phyloP scores from a whole-genome alignment of 1,284 basidiomycete genomes.

The Chalciporus sp. region DNA sequence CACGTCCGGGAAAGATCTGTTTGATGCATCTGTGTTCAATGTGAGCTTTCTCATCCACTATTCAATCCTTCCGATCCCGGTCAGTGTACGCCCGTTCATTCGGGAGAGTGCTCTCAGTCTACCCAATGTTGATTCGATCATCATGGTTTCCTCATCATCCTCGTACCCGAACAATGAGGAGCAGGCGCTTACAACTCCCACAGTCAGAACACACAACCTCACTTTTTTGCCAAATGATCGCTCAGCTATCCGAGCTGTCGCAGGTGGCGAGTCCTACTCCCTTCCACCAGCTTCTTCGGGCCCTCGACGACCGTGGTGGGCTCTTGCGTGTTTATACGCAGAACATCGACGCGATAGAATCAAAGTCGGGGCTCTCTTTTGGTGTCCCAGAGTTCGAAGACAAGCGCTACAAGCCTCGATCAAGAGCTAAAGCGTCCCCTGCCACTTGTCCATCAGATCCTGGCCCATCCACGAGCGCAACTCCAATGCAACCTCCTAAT shows the following conservation, averaged over 20 bases:
- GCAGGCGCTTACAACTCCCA: slow-evolving; percentile 23
- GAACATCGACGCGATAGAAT: slow-evolving; percentile 91
- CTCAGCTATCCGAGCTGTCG: slow-evolving; percentile 76
- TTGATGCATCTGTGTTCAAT: slow-evolving; percentile 88
- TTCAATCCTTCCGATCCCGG: background rate
- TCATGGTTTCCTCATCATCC: slow-evolving; percentile 2
- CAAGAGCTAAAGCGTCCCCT: slow-evolving; percentile 39
- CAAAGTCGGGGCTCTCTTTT: slow-evolving; percentile 81
- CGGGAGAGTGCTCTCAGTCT: background rate
- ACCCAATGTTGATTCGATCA: background rate
- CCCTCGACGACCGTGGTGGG: slow-evolving; percentile 75
- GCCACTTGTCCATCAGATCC: slow-evolving; percentile 18
- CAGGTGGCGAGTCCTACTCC: slow-evolving; percentile 76
- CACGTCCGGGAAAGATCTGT: slow-evolving; percentile 84
- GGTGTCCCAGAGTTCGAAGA: slow-evolving; percentile 68
- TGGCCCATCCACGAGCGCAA: slow-evolving; percentile 13
- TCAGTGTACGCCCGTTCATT: background rate
- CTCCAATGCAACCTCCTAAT: slow-evolving; percentile 19
- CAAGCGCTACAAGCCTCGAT: slow-evolving; percentile 51
- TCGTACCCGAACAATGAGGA: slow-evolving; percentile 3
- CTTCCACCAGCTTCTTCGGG: slow-evolving; percentile 79
- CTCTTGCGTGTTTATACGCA: slow-evolving; percentile 92
- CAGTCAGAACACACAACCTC: slow-evolving; percentile 75
- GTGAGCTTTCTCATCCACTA: slow-evolving; percentile 50
- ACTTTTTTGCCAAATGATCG: slow-evolving; percentile 89